Base-by-base conservation (phyloP, 1,284 basidiomycete species). In the Rhodotorula mucilaginosa region DNA sequence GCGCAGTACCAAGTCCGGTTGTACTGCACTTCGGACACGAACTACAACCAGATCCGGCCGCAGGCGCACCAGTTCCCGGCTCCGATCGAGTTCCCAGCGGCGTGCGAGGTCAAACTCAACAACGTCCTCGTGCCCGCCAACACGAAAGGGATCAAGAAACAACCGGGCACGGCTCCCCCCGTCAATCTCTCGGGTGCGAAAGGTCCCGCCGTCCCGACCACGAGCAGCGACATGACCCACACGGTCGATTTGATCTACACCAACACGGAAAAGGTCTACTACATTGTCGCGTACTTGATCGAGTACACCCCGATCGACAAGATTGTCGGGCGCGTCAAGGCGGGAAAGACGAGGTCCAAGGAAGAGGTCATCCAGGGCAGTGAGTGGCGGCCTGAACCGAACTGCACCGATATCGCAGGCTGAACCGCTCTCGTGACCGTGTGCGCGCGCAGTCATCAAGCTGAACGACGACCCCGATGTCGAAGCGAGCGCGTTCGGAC, bases 101-200 rank as follows among this genome's bases (percentile, higher is more conserved):
- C 91, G 29, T 95, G 92, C 78, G 95, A 97, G 85, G 88, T 95
- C 64, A 88, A 89, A 77, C 87, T 97, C 52, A 96, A 97, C 80
- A 85, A 84, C 69, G 84, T 84, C 5, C 83, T 86, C 61, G 82
- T 96, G 47, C 84, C 84, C 18, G 92, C 90, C 64, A 95, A 90
- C 80, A 83, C 93, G 76, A 92, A 93, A 79, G 95, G 95, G 3
- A 83, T 97, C 78, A 95, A 97, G 84, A 97, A 97, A 82, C 96
- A 93, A 79, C 90, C 93, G n/a, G 94, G 94, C 1, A 97, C 92
- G 64, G 92, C 94, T 1, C 93, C 94, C 26, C 94, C 94, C 1
- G 89, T 93, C 16, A 90, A 96, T 79, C 82, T 97, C 10, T 59
- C 51, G 3, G 60, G 58, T 52, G 88, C 87, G 80, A 82, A 71